Evolutionary conservation across 768 basidiomycete species (phyloP).

Genomic region (Chalciporus sphaerocephalus): DNA sequence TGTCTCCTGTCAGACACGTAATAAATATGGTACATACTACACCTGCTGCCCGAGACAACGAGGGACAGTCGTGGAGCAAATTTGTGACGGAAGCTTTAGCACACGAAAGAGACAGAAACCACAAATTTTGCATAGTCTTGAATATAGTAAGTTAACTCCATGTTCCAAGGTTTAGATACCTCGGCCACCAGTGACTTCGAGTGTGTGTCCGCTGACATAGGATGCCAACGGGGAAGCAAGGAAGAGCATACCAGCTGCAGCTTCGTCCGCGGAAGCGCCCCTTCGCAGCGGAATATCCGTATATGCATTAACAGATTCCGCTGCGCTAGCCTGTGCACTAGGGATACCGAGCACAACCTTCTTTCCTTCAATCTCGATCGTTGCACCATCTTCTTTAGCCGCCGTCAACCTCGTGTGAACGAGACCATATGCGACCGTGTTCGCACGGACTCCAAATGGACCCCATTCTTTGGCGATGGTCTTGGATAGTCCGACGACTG

Average conservation of each 20-base stretch:
- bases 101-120: too few relatives aligned
- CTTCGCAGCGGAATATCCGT: constrained; percentile 61
- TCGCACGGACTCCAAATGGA: constrained; percentile 73
- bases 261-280: constrained; percentile 69
- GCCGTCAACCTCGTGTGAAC: constrained; percentile 78
- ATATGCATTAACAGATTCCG: constrained; percentile 40
- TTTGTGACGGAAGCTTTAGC: too few relatives aligned
- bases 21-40: too few relatives aligned
- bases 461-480: constrained; percentile 90
- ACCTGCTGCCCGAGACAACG: too few relatives aligned
- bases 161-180: constrained; percentile 50
- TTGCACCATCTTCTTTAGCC: constrained; percentile 70
- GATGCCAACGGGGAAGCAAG: constrained; percentile 74
- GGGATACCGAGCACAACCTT: constrained; percentile 82
- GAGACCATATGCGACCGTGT: constrained; percentile 74
- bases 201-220: constrained; percentile 77
- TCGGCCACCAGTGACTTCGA: constrained; percentile 79
- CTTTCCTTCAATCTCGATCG: constrained; percentile 79
- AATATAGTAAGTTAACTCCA: too few relatives aligned
- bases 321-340: constrained; percentile 39
- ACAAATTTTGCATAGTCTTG: too few relatives aligned
- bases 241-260: constrained; percentile 71
- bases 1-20: too few relatives aligned
- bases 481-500: constrained; percentile 76
- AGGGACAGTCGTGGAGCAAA: too few relatives aligned